Evolutionary conservation across 306 rosid genomes (phyloP).

Genomic region (Crotalaria pallida): DNA sequence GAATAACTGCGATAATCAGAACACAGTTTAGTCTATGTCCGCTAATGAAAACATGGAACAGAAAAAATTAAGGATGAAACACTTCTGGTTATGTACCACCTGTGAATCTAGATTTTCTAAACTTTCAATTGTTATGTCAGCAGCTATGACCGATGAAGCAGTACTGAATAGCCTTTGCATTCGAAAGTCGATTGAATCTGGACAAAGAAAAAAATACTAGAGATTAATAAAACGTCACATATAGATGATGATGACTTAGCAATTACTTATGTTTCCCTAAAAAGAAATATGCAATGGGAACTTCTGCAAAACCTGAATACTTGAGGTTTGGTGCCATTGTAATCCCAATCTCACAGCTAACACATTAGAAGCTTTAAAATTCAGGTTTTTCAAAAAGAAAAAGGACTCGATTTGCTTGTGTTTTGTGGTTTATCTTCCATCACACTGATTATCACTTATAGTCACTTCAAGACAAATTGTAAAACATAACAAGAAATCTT

Average conservation of each 20-base stretch:
- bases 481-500: not conserved
- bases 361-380: not conserved
- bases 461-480: constrained; percentile 5
- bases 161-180: constrained; percentile 55
- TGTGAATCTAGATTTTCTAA: constrained; percentile 64
- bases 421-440: not conserved
- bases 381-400: not conserved
- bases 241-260: not conserved
- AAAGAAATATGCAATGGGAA: not conserved
- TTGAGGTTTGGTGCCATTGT: not conserved
- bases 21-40: constrained; percentile 3
- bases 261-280: not conserved
- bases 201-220: not conserved
- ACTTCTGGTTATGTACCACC: constrained; percentile 49
- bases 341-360: not conserved
- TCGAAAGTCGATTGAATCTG: constrained; percentile 60
- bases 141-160: constrained; percentile 58
- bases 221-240: not conserved
- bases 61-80: constrained; percentile 7
- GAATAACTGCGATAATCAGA: constrained; percentile 52
- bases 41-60: not conserved
- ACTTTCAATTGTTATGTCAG: constrained; percentile 50
- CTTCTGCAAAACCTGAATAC: not conserved
- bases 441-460: not conserved
- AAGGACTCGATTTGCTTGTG: too few species aligned